These are phyloP conservation scores for Tulasnella sp. DNA, from an alignment of 768 basidiomycete species.

Conservation along the genomic window DNA sequence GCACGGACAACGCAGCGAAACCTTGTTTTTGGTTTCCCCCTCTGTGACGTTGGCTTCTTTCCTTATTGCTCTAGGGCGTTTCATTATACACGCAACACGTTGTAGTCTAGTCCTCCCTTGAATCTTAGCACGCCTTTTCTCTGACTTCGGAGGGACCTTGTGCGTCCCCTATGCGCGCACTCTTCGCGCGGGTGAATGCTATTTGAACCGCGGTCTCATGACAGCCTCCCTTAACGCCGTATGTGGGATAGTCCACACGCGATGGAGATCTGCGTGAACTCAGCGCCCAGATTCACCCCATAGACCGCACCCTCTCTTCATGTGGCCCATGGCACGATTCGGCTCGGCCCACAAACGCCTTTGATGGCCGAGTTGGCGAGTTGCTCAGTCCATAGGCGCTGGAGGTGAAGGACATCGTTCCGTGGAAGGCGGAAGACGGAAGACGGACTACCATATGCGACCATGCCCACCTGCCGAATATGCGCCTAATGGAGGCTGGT, in stretches of 20 bases:
- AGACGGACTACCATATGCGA: background rate
- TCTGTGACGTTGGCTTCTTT: background rate
- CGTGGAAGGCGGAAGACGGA: background rate
- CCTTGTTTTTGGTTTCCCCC: background rate
- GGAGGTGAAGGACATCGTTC: background rate
- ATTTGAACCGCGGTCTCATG: conserved; percentile 10
- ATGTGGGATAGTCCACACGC: conserved; percentile 16
- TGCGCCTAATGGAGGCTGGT: background rate
- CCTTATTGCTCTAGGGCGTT: background rate
- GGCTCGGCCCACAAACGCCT: background rate
- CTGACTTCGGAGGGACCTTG: background rate
- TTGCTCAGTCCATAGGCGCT: conserved; percentile 4
- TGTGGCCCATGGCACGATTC: background rate
- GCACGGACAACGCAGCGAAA: background rate
- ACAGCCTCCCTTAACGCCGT: background rate
- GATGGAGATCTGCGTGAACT: conserved; percentile 9
- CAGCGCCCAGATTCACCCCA: background rate
- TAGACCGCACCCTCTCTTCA: background rate
- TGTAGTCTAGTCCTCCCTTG: conserved; percentile 11
- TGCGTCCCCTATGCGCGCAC: conserved; percentile 1
- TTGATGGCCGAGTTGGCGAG: background rate
- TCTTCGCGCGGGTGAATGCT: conserved; percentile 5
- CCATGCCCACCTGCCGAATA: background rate
- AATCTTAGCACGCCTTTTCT: background rate
- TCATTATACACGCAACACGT: conserved; percentile 11